Evolutionary conservation across 257 asterid species (phyloP), one percentile per base, ranked within the genome.

Genomic region (Jacaranda copaia): DNA sequence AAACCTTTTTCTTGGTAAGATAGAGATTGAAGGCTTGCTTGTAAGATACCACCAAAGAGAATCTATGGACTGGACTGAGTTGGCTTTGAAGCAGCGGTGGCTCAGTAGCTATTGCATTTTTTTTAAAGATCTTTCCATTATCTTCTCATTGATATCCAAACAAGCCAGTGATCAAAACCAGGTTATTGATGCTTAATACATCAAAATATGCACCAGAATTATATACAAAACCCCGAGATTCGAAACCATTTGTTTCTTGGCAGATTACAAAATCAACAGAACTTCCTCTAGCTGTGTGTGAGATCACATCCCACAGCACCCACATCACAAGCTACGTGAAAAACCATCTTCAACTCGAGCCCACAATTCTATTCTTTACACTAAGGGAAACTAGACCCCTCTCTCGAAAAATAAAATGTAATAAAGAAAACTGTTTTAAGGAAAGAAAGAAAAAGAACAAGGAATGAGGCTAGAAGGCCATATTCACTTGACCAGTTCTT

Each of bases 401-500:
- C 74, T 76, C 36, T 39, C 72, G 57, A 51, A 16, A 11, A 68
- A 51, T 15, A 32, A 2, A 71, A 51, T 25, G 16, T 25, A 25
- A 70, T 32, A 70, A 80, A 77, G 13, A 51, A 64, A 11, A 39
- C 2, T 39, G 16, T 62, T 39, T 8, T 12, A 25, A 35, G 18
- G 14, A n/a, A 48, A 38, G 74, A 57, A 6, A 62, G 20, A 25
- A 25, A 25, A 25, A 25, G n/a, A 11, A 68, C 14, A 43, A 40
- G 48, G 5, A 40, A 70, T 43, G 73, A 66, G 76, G 79, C 77
- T 64, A 76, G 65, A 8, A 36, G 13, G 63, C 57, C 66, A 18
- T 82, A 58, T 76, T 89, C 84, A 90, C 92, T 86, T 91, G 62
- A 89, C 80, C 76, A 91, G 87, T 63, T 96, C 99, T 84, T 92